phyloP scores from a whole-genome alignment of 768 basidiomycete species.

The Leccinum rimulosum region DNA sequence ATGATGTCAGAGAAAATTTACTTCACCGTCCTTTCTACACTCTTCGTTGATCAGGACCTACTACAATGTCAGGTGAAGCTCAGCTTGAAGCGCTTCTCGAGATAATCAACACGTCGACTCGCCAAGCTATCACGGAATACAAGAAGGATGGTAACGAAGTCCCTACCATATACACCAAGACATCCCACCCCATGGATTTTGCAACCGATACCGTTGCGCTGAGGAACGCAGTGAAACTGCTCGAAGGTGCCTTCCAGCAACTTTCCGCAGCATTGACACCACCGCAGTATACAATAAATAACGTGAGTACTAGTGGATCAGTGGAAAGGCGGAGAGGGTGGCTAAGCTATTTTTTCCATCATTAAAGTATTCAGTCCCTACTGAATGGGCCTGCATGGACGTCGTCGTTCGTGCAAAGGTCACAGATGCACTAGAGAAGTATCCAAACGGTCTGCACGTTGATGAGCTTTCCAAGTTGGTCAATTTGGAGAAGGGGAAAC shows the following conservation, averaged over 20 bases:
- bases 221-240: constrained; percentile 25
- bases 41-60: not conserved
- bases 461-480: not conserved
- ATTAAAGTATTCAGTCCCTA: constrained; percentile 16
- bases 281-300: constrained; percentile 24
- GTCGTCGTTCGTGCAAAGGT: constrained; percentile 12
- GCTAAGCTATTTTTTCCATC: not conserved
- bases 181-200: constrained; percentile 24
- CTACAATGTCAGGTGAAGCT: constrained; percentile 20
- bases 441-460: not conserved
- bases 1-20: not conserved
- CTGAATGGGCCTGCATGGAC: constrained; percentile 28
- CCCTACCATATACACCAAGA: constrained; percentile 23
- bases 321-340: not conserved
- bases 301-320: constrained; percentile 14
- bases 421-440: not conserved
- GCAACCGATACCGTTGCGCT: constrained; percentile 17
- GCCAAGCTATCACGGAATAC: constrained; percentile 25
- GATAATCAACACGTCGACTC: constrained; percentile 30
- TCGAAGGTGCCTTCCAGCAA: constrained; percentile 28
- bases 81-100: constrained; percentile 12
- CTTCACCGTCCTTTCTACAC: not conserved
- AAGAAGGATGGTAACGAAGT: constrained; percentile 21
- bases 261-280: constrained; percentile 25
- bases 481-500: not conserved